A percentile compares a stretch with the other conserved stretches of the same genome.
phyloP scores from a whole-genome alignment of 495 filamentous ascomycete species.

The Astrocystis sublimbata region DNA sequence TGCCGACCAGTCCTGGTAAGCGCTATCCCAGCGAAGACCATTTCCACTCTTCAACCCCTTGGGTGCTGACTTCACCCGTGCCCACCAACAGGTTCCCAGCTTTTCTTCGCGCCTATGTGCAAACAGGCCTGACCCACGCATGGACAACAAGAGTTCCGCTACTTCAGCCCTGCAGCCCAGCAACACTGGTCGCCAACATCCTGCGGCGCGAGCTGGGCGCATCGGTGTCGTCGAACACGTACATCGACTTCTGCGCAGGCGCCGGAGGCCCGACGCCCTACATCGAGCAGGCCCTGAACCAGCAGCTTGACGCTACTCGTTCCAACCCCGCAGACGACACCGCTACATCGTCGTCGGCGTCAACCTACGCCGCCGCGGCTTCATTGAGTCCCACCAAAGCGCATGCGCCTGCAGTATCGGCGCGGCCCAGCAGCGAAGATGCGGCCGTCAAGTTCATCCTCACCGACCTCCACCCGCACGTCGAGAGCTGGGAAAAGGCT shows the following conservation, averaged over 20 bases:
- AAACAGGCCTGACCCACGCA: constrained; percentile 51
- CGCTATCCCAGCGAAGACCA: constrained; percentile 1
- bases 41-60: background rate
- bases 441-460: constrained; percentile 60
- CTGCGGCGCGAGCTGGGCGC: constrained; percentile 44
- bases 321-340: constrained; percentile 9
- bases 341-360: background rate
- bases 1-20: constrained; percentile 55
- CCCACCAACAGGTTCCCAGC: constrained; percentile 50
- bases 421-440: constrained; percentile 10
- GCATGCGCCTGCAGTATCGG: background rate
- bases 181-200: constrained; percentile 47
- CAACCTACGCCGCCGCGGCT: constrained; percentile 30
- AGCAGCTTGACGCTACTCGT: constrained; percentile 30
- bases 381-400: background rate
- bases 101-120: constrained; percentile 52
- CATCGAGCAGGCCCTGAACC: constrained; percentile 61
- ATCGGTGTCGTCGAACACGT: constrained; percentile 49
- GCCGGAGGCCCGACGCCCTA: constrained; percentile 66
- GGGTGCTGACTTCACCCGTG: constrained; percentile 5
- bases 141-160: constrained; percentile 51
- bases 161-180: constrained; percentile 49
- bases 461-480: constrained; percentile 68
- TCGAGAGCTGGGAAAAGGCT: constrained; percentile 59
- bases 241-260: constrained; percentile 76